Conservation (phyloP, 768 basidiomycete species). For the Suillus occidentalis region DNA sequence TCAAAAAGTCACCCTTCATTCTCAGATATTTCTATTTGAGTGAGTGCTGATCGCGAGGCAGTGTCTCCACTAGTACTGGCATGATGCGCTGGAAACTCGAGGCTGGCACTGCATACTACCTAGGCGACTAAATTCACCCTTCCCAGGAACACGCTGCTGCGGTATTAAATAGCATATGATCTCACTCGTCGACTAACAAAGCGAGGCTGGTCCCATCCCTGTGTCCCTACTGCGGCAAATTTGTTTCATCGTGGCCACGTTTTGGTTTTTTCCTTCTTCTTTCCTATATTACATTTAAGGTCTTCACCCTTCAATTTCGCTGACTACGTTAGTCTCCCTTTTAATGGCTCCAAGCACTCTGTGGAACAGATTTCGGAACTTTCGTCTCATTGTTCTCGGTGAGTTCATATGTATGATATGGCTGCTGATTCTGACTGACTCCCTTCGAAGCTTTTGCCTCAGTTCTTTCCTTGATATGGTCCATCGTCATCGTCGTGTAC, state of each 20-base stretch:
- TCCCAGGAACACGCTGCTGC: background rate
- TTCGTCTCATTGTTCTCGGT: constrained; percentile 37
- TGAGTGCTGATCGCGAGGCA: background rate
- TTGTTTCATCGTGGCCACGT: constrained; percentile 6
- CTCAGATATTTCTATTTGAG: background rate
- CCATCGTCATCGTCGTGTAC: constrained; percentile 35
- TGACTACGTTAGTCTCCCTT: constrained; percentile 12
- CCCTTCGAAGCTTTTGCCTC: constrained; percentile 30
- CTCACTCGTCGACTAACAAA: background rate
- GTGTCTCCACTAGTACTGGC: background rate
- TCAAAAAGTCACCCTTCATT: background rate
- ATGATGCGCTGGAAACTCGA: constrained; percentile 8
- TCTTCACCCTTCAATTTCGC: constrained; percentile 1
- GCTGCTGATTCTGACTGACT: background rate
- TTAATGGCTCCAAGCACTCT: constrained; percentile 23
- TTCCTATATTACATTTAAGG: constrained; percentile 5
- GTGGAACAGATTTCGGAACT: constrained; percentile 35
- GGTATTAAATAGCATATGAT: background rate
- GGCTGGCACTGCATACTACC: constrained; percentile 7
- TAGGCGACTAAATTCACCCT: constrained; percentile 7
- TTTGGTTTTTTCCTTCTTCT: background rate
- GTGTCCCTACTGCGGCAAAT: constrained; percentile 12
- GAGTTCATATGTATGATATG: constrained; percentile 12
- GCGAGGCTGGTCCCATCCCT: constrained; percentile 10
- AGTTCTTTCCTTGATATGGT: constrained; percentile 33